Base-by-base conservation (phyloP, 2,329 filamentous ascomycete genomes). In the Xylogone sp. region DNA sequence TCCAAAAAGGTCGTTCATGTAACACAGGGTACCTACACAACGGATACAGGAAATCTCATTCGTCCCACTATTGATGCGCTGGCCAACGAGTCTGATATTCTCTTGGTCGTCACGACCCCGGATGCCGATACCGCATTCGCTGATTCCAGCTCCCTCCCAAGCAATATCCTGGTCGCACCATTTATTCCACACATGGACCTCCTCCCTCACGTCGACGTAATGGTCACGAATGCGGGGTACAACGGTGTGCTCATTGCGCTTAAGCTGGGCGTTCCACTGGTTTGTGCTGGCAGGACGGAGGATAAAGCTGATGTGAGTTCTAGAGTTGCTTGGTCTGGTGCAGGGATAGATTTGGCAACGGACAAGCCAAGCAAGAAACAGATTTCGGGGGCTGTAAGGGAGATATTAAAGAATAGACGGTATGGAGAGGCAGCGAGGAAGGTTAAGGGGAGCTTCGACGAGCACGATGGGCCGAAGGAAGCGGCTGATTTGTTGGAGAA, bases 21-120 rank as follows among this genome's bases (percentile, higher is more conserved):
- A 19, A 72, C 69, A 1, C 69, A 72, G 46, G 69, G 69, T 3
- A 71, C 69, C 0, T 50, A 71, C 19, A 67, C 68, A 31, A 68
- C 66, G 62, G 59, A 72, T 19, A 68, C 68, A 2, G 63, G 61
- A 0, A 68, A 65, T 0, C 59, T 72, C 43, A 69, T 72, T 49
- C 59, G 71, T n/a, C 69, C 69, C 0, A 56, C 68, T 5, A 64
- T 72, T n/a, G 47, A 62, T 16, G 69, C 69, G 1, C 62, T 72
- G 1, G 57, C 55, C 2, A 46, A 51, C 1, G 58, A 71, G 20
- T 34, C 59, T 3, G 48, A 55, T 5, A 56, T 68, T 10, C 52
- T 69, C 1, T 52, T 72, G 0, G 59, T 71, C 3, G 67, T 72
- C 7, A 55, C 67, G 1, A 69, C 69, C 0, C 66, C 66, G 0